These are phyloP conservation scores for Cyberlindnera euphorbiae DNA, from an alignment of 805 yeast genomes.

Conservation along the genomic window DNA sequence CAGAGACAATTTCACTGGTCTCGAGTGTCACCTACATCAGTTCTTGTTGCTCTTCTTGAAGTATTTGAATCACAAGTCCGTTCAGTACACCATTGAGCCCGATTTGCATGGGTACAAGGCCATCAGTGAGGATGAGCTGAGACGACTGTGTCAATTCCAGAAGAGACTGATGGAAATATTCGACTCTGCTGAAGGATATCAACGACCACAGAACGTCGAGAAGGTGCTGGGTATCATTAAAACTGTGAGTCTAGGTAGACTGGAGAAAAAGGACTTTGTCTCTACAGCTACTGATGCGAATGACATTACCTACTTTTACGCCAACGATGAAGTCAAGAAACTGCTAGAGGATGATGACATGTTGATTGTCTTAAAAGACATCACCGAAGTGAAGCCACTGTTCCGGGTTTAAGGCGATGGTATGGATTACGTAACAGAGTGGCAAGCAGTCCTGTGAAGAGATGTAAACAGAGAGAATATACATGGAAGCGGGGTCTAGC, in stretches of 20 bases:
- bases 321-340: slow-evolving; percentile 8
- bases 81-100: slow-evolving; percentile 7
- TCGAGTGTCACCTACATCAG: slow-evolving; percentile 22
- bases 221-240: too few relatives aligned
- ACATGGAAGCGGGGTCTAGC: too few relatives aligned
- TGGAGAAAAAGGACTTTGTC: slow-evolving; percentile 1
- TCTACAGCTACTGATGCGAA: neutral
- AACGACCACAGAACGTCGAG: neutral
- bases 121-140: too few relatives aligned
- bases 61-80: slow-evolving; percentile 19
- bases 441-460: too few relatives aligned
- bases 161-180: slow-evolving; percentile 6
- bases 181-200: neutral
- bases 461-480: too few relatives aligned
- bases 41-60: slow-evolving; percentile 19
- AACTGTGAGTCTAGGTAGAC: too few relatives aligned
- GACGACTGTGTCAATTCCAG: too few relatives aligned
- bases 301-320: slow-evolving; percentile 1
- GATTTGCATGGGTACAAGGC: neutral
- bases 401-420: neutral
- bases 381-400: slow-evolving; percentile 6
- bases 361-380: slow-evolving; percentile 7
- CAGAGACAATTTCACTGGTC: slow-evolving; percentile 12
- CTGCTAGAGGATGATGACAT: slow-evolving; percentile 9
- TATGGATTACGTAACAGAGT: neutral